phyloP scores from a whole-genome alignment of 2,329 filamentous ascomycete genomes.

The Geosmithia flava region DNA sequence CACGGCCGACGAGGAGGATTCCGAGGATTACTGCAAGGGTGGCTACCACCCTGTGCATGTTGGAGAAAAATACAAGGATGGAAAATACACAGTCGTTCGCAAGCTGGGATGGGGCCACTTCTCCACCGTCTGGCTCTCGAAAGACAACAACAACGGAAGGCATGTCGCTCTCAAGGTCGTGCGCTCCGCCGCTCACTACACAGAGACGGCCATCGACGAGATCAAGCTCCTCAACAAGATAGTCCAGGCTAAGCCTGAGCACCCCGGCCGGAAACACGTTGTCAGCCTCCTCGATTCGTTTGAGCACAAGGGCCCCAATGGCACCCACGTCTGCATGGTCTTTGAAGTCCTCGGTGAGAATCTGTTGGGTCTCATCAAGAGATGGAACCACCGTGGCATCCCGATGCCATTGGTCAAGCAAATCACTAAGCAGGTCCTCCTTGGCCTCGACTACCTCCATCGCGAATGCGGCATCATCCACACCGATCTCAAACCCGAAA shows the following conservation, averaged over 20 bases:
- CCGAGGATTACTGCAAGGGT: conserved; percentile 98
- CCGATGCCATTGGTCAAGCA: conserved; percentile 96
- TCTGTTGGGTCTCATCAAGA: conserved; percentile 86
- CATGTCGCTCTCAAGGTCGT: conserved; percentile 98
- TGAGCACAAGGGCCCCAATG: conserved; percentile 93
- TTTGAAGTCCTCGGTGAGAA: conserved; percentile 98
- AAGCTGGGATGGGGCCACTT: conserved; percentile 98
- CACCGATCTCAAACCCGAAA: conserved; percentile 94
- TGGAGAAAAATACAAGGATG: conserved; percentile 95
- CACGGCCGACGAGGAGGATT: conserved; percentile 96
- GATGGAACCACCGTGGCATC: conserved; percentile 95
- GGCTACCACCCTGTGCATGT: conserved; percentile 93
- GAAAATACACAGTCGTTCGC: conserved; percentile 89
- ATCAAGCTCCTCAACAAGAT: conserved; percentile 98
- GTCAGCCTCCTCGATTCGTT: conserved; percentile 95
- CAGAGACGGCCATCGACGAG: conserved; percentile 96
- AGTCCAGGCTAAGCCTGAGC: conserved; percentile 85
- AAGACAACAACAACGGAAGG: conserved; percentile 79
- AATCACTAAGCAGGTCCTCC: conserved; percentile 93
- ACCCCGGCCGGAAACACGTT: conserved; percentile 88
- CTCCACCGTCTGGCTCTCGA: conserved; percentile 81
- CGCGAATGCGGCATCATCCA: conserved; percentile 98
- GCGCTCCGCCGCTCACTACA: conserved; percentile 94
- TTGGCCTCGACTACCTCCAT: conserved; percentile 92
- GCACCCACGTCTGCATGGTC: conserved; percentile 97